Evolutionary conservation across 1,284 basidiomycete species (phyloP), one percentile per base, ranked within the genome.

Genomic region (Sanghuangporus weigelae): DNA sequence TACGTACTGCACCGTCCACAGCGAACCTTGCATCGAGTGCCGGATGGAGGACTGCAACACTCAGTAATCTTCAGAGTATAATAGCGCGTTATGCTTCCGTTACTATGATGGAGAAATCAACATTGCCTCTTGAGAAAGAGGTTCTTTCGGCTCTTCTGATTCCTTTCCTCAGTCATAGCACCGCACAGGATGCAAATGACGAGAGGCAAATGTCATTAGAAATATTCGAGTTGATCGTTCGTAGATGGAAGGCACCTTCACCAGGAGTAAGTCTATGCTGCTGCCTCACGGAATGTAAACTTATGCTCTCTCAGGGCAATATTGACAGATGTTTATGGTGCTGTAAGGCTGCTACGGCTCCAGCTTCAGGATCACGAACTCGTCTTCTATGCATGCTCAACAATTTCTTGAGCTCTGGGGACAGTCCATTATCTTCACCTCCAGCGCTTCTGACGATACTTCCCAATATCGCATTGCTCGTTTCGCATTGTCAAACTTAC

Each of bases 301-400:
- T 36, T 7, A 54, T 11, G 12, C 36, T 53, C 31, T 10, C 7
- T 35, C 67, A 85, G 85, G 75, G 72, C 5, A 78, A 82, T 72
- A 64, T 86, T 11, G 83, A 84, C 63, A 81, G 87, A 19, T 83
- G 80, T 67, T 67, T 86, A 35, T 90, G 87, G 87, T 89, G 87
- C 68, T 84, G 83, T 66, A 83, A 82, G 68, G 86, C 85, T 2
- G 82, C 79, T 0, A 72, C 76, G 5, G 74, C 77, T 12, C 69
- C 61, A 26, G 68, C 76, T 11, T 78, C 78, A 11, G 68, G 69
- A 8, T 73, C 79, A 60, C 78, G 84, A 26, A 75, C 77, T 36
- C 79, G 82, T 19, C 74, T 87, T 38, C 67, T 89, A 16, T 76
- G 76, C 16, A 73, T 74, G 10, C 73, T 89, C 11, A 80, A 78